Evolutionary conservation across 176 grass and related monocot species (phyloP).

Genomic region (Oryza meridionalis): DNA sequence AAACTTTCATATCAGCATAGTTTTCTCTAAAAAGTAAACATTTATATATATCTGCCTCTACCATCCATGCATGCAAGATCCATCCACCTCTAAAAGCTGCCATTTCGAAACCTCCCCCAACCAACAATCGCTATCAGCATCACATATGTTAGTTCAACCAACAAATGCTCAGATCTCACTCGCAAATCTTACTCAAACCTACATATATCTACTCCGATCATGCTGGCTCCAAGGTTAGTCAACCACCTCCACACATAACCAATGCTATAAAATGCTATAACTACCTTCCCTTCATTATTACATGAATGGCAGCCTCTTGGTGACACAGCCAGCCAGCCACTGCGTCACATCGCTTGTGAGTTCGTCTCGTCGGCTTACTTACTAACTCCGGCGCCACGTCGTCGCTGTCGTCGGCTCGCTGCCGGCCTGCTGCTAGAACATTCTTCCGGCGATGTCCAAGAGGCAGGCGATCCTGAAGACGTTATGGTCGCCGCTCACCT

Average conservation of each 20-base stretch:
- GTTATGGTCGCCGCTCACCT: conserved; percentile 19
- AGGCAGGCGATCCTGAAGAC: conserved; percentile 9
- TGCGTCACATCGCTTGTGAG: too few species aligned
- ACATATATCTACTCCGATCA: conserved; percentile 36
- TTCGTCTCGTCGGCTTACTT: too few species aligned
- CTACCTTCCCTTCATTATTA: background rate
- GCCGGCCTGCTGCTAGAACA: too few species aligned
- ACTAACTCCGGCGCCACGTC: too few species aligned
- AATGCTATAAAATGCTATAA: background rate
- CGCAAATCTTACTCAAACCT: conserved; percentile 38
- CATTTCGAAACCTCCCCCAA: conserved; percentile 44
- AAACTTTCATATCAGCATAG: background rate
- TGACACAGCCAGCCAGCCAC: too few species aligned
- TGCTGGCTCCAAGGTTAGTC: background rate
- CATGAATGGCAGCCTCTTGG: background rate
- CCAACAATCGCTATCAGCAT: background rate
- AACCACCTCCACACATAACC: conserved; percentile 18
- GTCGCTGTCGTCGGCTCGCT: too few species aligned
- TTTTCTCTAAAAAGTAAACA: background rate
- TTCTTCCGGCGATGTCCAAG: background rate
- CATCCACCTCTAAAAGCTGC: background rate
- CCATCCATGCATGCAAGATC: background rate
- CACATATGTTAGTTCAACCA: conserved; percentile 39
- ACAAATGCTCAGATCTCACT: background rate
- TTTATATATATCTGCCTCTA: background rate